A percentile compares a stretch with the other conserved stretches of the same genome.
These are phyloP conservation scores for Huntiella omanensis DNA, from an alignment of 2,329 filamentous ascomycete species.

Conservation along the genomic window DNA sequence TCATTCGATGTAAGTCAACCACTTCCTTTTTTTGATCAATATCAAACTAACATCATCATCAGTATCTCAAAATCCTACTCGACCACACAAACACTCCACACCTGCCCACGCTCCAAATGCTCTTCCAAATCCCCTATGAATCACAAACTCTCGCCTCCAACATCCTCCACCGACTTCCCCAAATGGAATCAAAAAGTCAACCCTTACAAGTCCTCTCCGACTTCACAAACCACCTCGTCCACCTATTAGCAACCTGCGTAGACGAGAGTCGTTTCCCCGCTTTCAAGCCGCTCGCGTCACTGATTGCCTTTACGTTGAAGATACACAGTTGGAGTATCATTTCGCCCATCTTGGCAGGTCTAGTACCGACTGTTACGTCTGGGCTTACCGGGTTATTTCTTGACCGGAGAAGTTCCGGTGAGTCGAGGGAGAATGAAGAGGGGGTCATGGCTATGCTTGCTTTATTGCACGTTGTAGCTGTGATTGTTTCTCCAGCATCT, in stretches of 20 bases:
- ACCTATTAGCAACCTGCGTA: slow-evolving; percentile 49
- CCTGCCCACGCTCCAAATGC: slow-evolving; percentile 44
- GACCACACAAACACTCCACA: slow-evolving; percentile 37
- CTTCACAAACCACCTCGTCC: slow-evolving; percentile 44
- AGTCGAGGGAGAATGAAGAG: slow-evolving; percentile 9
- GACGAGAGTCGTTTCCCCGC: slow-evolving; percentile 44
- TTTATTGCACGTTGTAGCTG: slow-evolving; percentile 43
- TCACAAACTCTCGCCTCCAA: slow-evolving; percentile 40
- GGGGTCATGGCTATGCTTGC: slow-evolving; percentile 8
- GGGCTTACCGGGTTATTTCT: slow-evolving; percentile 4
- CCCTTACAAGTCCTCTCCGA: slow-evolving; percentile 40
- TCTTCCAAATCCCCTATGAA: slow-evolving; percentile 34
- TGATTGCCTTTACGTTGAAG: slow-evolving; percentile 44
- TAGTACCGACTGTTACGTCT: slow-evolving; percentile 23
- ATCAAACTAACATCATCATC: background rate
- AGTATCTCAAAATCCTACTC: slow-evolving; percentile 43
- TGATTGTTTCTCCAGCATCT: slow-evolving; percentile 32
- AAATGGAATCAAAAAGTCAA: slow-evolving; percentile 29
- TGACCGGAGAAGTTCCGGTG: background rate
- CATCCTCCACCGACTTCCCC: slow-evolving; percentile 47
- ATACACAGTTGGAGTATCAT: slow-evolving; percentile 40
- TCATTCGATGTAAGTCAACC: slow-evolving; percentile 7
- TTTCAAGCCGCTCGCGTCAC: slow-evolving; percentile 43
- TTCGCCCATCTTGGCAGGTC: slow-evolving; percentile 36
- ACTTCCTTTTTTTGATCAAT: background rate